Evolutionary conservation across 2,329 filamentous ascomycete species (phyloP), one percentile per base, ranked within the genome.

Genomic region (Alternaria tenuissima): DNA sequence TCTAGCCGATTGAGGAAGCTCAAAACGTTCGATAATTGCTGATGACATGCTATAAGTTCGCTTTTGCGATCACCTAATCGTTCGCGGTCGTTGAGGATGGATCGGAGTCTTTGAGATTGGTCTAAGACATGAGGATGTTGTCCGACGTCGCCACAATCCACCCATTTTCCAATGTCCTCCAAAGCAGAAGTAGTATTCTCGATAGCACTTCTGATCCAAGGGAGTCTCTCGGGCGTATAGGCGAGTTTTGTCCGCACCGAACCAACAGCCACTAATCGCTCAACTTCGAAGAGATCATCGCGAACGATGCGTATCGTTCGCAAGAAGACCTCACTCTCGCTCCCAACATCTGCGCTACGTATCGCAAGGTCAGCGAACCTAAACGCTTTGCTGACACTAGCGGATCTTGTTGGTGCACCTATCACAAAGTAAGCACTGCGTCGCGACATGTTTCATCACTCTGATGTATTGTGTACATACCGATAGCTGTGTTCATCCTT

Each of bases 271-370:
- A 72, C 38, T 9, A 74, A 62, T 22, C 70, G 59, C 51, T 72
- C 63, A 2, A 61, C 63, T 44, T 73, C 70, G 11, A 54, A 51
- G 6, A 74, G 64, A 47, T 73, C 69, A 8, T 62, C 61, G 2
- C 71, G 67, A 5, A 74, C 69, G 12, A 71, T 59, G 18, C 55
- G 55, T 46, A 74, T 74, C 3, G 61, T 65, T 5, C 70, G 70
- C 7, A 74, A 64, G 38, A 73, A 74, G 2, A 71, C 64, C 14
- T 66, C 68, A 30, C 69, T 72, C 44, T 74, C 71, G 20, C 65
- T 63, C 0, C 66, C 68, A 6, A 73, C 59, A 42, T 73, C 69
- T 34, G 60, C 59, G 11, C 69, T 61, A 16, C 63, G 67, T 24
- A 69, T 44, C 14, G 64, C 69, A 39, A 70, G 51, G 16, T 73